These are phyloP conservation scores for Cutaneotrichosporon curvatum DNA, from an alignment of 1,284 basidiomycete genomes.

Conservation along the genomic window DNA sequence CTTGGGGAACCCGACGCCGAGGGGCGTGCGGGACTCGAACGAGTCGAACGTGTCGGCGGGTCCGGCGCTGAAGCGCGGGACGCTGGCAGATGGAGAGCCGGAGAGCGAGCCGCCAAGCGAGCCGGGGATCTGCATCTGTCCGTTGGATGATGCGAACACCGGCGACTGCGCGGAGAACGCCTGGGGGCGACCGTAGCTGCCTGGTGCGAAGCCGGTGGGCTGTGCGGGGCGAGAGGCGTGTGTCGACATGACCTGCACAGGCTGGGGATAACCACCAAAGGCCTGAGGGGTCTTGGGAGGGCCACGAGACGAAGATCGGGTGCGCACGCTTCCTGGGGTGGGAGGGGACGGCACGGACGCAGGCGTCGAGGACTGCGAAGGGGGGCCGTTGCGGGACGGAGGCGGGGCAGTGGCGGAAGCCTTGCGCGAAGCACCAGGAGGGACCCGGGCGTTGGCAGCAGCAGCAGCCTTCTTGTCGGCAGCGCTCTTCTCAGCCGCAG, in stretches of 20 bases:
- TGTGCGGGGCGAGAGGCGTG: conserved; percentile 7
- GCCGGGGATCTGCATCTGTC: conserved; percentile 7
- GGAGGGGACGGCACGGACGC: conserved; percentile 88
- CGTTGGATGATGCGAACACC: conserved; percentile 25
- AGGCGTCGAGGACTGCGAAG: conserved; percentile 24
- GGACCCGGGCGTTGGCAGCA: conserved; percentile 15
- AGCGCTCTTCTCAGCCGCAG: conserved; percentile 28
- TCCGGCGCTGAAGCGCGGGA: conserved; percentile 18
- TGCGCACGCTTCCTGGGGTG: conserved; percentile 53
- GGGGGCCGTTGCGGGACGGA: conserved; percentile 23
- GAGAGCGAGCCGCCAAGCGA: conserved; percentile 14
- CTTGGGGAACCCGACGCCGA: conserved; percentile 38
- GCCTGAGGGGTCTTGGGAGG: conserved; percentile 35
- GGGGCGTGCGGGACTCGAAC: conserved; percentile 15
- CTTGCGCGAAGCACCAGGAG: conserved; percentile 8
- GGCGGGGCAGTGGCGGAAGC: conserved; percentile 4
- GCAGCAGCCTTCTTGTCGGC: conserved; percentile 26
- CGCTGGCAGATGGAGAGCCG: conserved; percentile 22
- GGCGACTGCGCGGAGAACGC: conserved; percentile 22
- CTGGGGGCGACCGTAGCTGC: conserved; percentile 5
- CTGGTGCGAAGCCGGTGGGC: conserved; percentile 21
- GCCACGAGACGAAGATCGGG: conserved; percentile 6
- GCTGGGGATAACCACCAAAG: conserved; percentile 14
- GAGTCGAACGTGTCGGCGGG: conserved; percentile 9
- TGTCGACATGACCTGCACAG: conserved; percentile 7